Base-by-base conservation (phyloP, 495 filamentous ascomycete species). In the Penicillium tannophilum region DNA sequence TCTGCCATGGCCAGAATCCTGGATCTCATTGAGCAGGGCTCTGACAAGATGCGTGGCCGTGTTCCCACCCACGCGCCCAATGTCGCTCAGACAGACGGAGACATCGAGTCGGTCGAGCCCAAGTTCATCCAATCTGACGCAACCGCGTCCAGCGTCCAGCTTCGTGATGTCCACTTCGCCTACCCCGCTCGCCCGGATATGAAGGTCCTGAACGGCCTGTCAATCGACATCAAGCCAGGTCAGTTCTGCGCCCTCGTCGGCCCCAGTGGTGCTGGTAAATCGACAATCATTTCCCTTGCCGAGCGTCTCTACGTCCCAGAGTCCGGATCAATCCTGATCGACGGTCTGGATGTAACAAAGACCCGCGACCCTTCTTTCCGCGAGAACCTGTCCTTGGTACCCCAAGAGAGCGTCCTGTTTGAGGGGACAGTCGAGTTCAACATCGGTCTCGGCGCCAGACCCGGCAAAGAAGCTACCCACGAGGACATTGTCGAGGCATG, bases 171-270 rank as follows among this genome's bases (percentile, higher is more conserved):
- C 10, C 72, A 73, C 28, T 88, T 89, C 60, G 64, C 82, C 6
- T 89, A 89, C 63, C 84, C 87, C 16, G 78, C 84, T 9, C 78
- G 86, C 6, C 82, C 83, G 4, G 73, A 82, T 45, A 67, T 76
- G 26, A 72, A 68, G 11, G 79, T 89, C 5, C 68, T 90, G 16
- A 74, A 78, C 26, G 75, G 79, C 6, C 63, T 87, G 24, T 77
- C 74, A 55, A 64, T 90, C 45, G 70, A 76, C 20, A 82, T 89
- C 55, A 67, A 73, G 12, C 81, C 83, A 0, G 82, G 84, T 11
- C 75, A 86, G 60, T 86, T 86, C 63, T 76, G 75, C 16, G 86
- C 84, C 5, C 72, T 88, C 6, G 84, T 88, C 28, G 86, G 86
- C 1, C 79, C 82, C 10, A 83, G 79, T 28, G 86, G 86, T 24